Evolutionary conservation across 345 rosid genomes (phyloP), one percentile per base, ranked within the genome.

Genomic region (Eucalyptus tenuipes): DNA sequence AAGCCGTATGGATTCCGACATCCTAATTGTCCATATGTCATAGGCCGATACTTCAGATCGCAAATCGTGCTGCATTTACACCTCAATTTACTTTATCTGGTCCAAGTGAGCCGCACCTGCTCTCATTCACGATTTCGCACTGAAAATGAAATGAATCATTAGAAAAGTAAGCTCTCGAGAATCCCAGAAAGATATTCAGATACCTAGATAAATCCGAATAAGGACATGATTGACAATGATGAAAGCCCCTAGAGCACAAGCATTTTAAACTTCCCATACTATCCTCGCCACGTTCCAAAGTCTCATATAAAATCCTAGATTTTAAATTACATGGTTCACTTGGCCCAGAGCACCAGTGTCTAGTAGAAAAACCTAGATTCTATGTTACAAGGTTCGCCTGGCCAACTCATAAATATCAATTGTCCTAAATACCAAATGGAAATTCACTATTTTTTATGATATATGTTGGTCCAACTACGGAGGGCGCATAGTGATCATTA

Each of bases 21-120:
- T 10, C 12, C 2, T 20, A 6, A 71, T 5, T 31, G 18, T 64
- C 20, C 10, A 3, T n/a, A n/a, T 14, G 20, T n/a, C 14, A 18
- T 17, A 40, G 13, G 25, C 13, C 13, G 14, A 18, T 18, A 10
- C 45, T 71, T 71, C 42, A 71, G 5, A 37, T 33, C 14, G 7
- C 13, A 10, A 20, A 37, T 33, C 13, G 3, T 17, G 7, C 7
- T 3, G 24, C 0, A 2, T 31, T 33, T 68, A 16, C 6, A 68
- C 13, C 29, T 75, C 15, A 12, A 75, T 75, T 75, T 37, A 6
- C 27, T 75, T 37, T 37, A 10, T 75, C 40, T 11, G 8, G 15
- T 75, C 14, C 27, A 40, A 11, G 47, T 6, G 12, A 71, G 24
- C 27, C 45, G 40, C 40, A 33, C 6, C 10, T 33, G 1, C 0